Percentiles rank a stretch among this genome's conserved stretches.
Evolutionary conservation across 2,329 filamentous ascomycete species (phyloP).

Genomic region (Cucurbitaria berberidis): DNA sequence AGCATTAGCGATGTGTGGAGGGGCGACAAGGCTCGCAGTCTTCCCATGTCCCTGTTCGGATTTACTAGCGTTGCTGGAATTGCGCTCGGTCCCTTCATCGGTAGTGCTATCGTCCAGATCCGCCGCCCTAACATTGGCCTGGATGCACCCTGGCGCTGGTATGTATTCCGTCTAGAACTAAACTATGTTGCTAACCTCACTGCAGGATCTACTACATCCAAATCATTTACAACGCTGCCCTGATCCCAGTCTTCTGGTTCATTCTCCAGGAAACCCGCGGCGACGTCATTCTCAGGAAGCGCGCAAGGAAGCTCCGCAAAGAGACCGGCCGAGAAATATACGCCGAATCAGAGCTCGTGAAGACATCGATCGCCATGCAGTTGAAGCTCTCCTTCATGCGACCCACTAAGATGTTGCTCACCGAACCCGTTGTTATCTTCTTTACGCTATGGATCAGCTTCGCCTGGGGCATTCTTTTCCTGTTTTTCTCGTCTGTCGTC

Average conservation of each 20-base stretch:
- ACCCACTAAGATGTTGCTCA: constrained; percentile 50
- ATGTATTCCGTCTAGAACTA: constrained; percentile 3
- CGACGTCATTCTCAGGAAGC: constrained; percentile 51
- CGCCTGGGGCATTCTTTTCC: constrained; percentile 53
- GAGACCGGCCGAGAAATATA: constrained; percentile 43
- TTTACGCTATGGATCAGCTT: constrained; percentile 55
- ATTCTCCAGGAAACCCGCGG: constrained; percentile 52
- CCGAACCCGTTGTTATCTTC: constrained; percentile 52
- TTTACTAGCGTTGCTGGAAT: constrained; percentile 54
- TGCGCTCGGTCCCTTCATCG: constrained; percentile 53
- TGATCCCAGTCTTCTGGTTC: constrained; percentile 52
- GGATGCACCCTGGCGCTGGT: constrained; percentile 49
- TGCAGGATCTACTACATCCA: constrained; percentile 55
- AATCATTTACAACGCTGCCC: constrained; percentile 51
- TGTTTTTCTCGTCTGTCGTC: constrained; percentile 51
- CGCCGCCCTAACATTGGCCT: constrained; percentile 30
- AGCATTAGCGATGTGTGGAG: constrained; percentile 46
- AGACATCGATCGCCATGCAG: constrained; percentile 20
- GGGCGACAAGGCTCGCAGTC: constrained; percentile 49
- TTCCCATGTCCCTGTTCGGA: constrained; percentile 55
- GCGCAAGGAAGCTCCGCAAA: constrained; percentile 49
- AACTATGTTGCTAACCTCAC: neutral
- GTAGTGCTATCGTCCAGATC: constrained; percentile 49
- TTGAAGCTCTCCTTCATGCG: constrained; percentile 52
- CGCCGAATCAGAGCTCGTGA: constrained; percentile 36